Conservation (phyloP, 345 rosid species). For the Murraya koenigii region DNA sequence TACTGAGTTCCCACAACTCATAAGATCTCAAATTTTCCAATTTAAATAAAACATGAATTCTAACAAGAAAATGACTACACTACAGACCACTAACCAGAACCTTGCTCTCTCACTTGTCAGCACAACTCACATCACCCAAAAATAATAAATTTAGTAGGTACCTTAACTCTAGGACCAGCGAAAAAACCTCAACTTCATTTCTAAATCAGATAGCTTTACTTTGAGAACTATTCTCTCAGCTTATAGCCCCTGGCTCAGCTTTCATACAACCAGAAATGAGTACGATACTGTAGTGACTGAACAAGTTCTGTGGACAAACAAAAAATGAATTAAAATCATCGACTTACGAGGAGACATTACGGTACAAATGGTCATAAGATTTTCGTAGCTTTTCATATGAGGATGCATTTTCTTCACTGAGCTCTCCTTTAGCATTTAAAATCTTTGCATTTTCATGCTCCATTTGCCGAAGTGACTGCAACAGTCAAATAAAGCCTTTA, state of each 20-base stretch:
- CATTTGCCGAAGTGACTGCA: slow-evolving; percentile 89
- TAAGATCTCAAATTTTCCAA: not conserved
- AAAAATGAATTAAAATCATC: slow-evolving; percentile 13
- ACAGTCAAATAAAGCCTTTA: slow-evolving; percentile 1
- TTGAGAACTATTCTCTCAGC: not conserved
- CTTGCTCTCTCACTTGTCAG: not conserved
- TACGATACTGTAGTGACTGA: not conserved
- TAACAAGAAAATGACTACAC: not conserved
- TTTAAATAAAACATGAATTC: not conserved
- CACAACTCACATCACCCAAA: not conserved
- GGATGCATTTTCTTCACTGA: slow-evolving; percentile 82
- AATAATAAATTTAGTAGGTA: not conserved
- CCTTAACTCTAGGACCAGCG: not conserved
- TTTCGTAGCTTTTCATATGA: slow-evolving; percentile 95
- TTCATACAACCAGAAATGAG: not conserved
- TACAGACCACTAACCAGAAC: not conserved
- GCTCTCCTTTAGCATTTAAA: slow-evolving; percentile 95
- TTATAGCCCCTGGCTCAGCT: not conserved
- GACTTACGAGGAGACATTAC: slow-evolving; percentile 88
- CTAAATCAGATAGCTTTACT: not conserved
- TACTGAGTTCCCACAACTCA: not conserved
- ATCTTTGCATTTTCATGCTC: slow-evolving; percentile 94
- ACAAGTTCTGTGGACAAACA: slow-evolving; percentile 12
- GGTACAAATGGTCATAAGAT: slow-evolving; percentile 89
- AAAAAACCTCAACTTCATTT: not conserved